Evolutionary conservation across 2,329 filamentous ascomycete genomes (phyloP).

Genomic region (Cordyceps fumosorosea): DNA sequence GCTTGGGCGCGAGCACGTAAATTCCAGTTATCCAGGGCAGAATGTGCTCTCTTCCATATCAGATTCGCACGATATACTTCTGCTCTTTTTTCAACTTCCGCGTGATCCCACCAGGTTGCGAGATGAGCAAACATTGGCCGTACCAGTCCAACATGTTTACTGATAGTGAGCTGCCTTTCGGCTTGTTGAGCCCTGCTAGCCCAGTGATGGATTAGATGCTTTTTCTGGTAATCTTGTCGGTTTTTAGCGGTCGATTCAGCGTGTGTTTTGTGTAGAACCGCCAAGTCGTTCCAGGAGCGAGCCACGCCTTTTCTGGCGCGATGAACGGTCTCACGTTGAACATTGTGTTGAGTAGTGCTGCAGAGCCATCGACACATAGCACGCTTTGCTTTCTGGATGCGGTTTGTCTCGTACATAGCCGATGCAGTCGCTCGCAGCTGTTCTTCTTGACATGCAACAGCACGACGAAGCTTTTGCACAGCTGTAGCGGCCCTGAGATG

Average conservation of each 20-base stretch:
- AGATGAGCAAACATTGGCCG: slow-evolving; percentile 6
- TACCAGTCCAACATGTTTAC: neutral
- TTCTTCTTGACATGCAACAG: slow-evolving; percentile 21
- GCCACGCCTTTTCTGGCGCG: slow-evolving; percentile 17
- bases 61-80: neutral
- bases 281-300: slow-evolving; percentile 20
- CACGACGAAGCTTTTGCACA: slow-evolving; percentile 29
- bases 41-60: neutral
- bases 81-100: slow-evolving; percentile 1
- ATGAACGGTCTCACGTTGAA: slow-evolving; percentile 17
- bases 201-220: slow-evolving; percentile 27
- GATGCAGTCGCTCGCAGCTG: slow-evolving; percentile 22
- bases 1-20: slow-evolving; percentile 6
- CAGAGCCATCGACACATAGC: slow-evolving; percentile 25
- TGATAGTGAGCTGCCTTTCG: neutral
- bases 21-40: slow-evolving; percentile 7
- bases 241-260: neutral
- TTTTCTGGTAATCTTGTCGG: slow-evolving; percentile 26
- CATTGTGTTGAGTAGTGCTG: slow-evolving; percentile 18
- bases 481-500: slow-evolving; percentile 24
- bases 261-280: neutral
- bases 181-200: neutral
- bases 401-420: slow-evolving; percentile 18
- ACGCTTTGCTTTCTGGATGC: slow-evolving; percentile 17
- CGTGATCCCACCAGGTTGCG: slow-evolving; percentile 9